Conservation (phyloP, 495 filamentous ascomycete species). For the Hypoxylon cercidicola region DNA sequence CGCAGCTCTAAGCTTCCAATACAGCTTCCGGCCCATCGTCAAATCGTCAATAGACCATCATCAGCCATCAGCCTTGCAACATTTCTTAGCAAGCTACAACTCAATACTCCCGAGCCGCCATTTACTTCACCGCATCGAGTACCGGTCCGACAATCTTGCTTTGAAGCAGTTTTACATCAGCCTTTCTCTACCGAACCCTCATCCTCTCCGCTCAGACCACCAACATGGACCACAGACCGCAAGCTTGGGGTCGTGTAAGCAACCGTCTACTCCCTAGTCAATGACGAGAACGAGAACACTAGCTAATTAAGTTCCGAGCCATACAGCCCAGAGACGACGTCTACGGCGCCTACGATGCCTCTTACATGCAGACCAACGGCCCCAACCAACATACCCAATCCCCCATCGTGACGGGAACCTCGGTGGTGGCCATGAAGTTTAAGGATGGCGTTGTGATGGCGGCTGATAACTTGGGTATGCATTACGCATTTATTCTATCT, state of each 20-base stretch:
- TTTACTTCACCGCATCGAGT: slow-evolving; percentile 1
- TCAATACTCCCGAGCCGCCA: not conserved
- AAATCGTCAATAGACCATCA: not conserved
- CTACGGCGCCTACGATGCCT: slow-evolving; percentile 90
- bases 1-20: slow-evolving; percentile 41
- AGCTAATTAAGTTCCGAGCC: slow-evolving; percentile 12
- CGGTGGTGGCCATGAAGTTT: slow-evolving; percentile 92
- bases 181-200: slow-evolving; percentile 1
- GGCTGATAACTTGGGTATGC: slow-evolving; percentile 94
- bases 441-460: slow-evolving; percentile 96
- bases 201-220: slow-evolving; percentile 3
- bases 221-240: slow-evolving; percentile 91
- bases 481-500: slow-evolving; percentile 29
- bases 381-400: slow-evolving; percentile 88
- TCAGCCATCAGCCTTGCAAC: slow-evolving; percentile 18
- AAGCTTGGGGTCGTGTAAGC: slow-evolving; percentile 94
- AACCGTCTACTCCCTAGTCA: slow-evolving; percentile 39
- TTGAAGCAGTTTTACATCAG: not conserved
- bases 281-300: slow-evolving; percentile 9
- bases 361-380: slow-evolving; percentile 74
- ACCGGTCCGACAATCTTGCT: slow-evolving; percentile 6
- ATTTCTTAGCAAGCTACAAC: slow-evolving; percentile 17
- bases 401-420: slow-evolving; percentile 94
- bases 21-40: not conserved
- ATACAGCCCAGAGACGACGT: slow-evolving; percentile 90